Evolutionary conservation across 306 rosid species (phyloP).

Genomic region (Fragaria nilgerrensis): DNA sequence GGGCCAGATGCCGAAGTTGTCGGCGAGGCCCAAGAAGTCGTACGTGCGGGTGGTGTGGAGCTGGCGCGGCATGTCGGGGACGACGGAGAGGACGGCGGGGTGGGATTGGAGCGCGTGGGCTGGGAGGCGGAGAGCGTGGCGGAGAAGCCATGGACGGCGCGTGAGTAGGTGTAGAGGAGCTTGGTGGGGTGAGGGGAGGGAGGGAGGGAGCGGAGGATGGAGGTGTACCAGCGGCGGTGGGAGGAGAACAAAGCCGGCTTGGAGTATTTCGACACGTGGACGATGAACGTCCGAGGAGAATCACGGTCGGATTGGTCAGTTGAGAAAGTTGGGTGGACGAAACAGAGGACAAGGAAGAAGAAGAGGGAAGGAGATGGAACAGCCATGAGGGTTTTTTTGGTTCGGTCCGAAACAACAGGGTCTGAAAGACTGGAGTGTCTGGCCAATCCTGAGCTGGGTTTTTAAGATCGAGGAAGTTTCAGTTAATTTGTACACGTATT

Average conservation of each 20-base stretch:
- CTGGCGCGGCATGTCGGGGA: conserved; percentile 62
- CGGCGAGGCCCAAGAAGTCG: conserved; percentile 58
- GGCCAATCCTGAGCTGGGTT: neutral
- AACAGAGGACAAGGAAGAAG: conserved; percentile 22
- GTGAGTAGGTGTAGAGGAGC: conserved; percentile 63
- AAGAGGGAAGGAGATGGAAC: neutral
- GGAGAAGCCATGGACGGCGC: conserved; percentile 67
- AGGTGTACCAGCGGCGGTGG: conserved; percentile 60
- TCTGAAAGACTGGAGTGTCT: neutral
- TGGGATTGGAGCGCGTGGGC: conserved; percentile 35
- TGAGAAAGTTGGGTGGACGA: conserved; percentile 16
- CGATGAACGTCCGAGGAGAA: conserved; percentile 52
- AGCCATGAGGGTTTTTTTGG: conserved; percentile 10
- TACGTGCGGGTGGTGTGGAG: conserved; percentile 82
- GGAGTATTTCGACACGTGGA: conserved; percentile 64
- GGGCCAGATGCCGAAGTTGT: conserved; percentile 58
- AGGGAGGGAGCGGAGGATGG: conserved; percentile 68
- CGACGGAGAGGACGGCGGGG: conserved; percentile 50
- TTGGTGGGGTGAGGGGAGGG: conserved; percentile 48
- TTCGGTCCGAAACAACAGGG: neutral
- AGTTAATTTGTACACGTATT: neutral
- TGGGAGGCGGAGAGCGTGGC: conserved; percentile 52
- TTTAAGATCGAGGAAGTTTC: neutral
- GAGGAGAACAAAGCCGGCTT: conserved; percentile 54
- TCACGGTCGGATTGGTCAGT: conserved; percentile 20